Conservation (phyloP, 495 filamentous ascomycete genomes). For the Podospora conica region DNA sequence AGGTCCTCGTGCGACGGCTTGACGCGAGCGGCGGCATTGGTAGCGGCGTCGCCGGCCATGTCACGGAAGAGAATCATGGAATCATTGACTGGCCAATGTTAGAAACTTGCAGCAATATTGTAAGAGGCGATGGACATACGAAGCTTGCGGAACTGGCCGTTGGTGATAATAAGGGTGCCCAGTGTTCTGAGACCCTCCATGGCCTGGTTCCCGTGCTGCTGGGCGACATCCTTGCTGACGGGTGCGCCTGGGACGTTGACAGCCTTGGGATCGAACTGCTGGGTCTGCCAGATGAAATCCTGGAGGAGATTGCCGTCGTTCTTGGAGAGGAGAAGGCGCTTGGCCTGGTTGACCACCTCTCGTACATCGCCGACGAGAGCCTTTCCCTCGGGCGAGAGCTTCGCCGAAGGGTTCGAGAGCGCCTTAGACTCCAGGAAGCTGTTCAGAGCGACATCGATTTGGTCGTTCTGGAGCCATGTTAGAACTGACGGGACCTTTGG, state of each 20-base stretch:
- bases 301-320: conserved; percentile 92
- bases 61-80: conserved; percentile 77
- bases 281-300: conserved; percentile 92
- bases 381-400: conserved; percentile 77
- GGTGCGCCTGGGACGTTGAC: conserved; percentile 57
- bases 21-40: conserved; percentile 69
- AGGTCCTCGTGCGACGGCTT: conserved; percentile 76
- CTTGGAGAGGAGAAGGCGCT: conserved; percentile 83
- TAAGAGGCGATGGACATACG: conserved; percentile 47
- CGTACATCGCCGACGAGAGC: conserved; percentile 68
- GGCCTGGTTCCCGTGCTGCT: conserved; percentile 74
- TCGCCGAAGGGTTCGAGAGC: conserved; percentile 63
- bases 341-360: conserved; percentile 82
- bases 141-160: conserved; percentile 94
- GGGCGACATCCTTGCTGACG: conserved; percentile 64
- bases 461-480: conserved; percentile 57
- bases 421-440: conserved; percentile 64
- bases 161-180: conserved; percentile 85
- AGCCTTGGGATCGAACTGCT: conserved; percentile 60
- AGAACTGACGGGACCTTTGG: background rate
- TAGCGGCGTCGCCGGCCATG: conserved; percentile 83
- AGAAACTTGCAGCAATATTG: background rate
- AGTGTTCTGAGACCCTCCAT: conserved; percentile 83
- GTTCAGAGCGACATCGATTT: conserved; percentile 92
- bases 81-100: conserved; percentile 77